Percentiles rank a stretch among this genome's conserved stretches.
These are phyloP conservation scores for Chalciporus chontae DNA, from an alignment of 768 basidiomycete genomes.

Conservation along the genomic window DNA sequence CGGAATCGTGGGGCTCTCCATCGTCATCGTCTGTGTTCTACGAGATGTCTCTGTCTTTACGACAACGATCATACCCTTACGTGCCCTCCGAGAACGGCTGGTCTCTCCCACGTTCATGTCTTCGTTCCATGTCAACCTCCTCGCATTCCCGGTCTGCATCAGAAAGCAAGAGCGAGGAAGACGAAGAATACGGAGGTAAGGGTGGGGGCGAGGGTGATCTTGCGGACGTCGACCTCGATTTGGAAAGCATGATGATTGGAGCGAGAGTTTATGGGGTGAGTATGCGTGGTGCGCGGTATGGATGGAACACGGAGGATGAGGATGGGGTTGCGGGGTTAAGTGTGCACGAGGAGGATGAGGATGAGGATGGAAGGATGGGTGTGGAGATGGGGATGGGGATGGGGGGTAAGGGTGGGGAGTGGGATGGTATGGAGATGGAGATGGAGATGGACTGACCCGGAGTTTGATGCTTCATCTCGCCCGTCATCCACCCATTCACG, in stretches of 20 bases:
- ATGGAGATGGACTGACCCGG: slow-evolving; percentile 28
- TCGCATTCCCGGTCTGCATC: slow-evolving; percentile 33
- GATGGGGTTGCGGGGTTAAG: slow-evolving; percentile 38
- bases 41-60: slow-evolving; percentile 3
- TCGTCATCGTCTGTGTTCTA: slow-evolving; percentile 28
- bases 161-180: slow-evolving; percentile 38
- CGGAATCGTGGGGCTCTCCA: slow-evolving; percentile 34
- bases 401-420: slow-evolving; percentile 24
- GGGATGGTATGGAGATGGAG: slow-evolving; percentile 55
- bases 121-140: slow-evolving; percentile 40
- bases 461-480: background rate
- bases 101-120: slow-evolving; percentile 54
- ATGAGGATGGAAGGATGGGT: slow-evolving; percentile 26
- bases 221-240: slow-evolving; percentile 20
- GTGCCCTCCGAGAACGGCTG: slow-evolving; percentile 36
- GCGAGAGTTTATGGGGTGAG: background rate
- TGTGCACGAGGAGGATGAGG: slow-evolving; percentile 47
- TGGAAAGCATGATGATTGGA: slow-evolving; percentile 2
- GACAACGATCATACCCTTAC: slow-evolving; percentile 16
- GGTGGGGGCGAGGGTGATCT: slow-evolving; percentile 18
- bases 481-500: background rate
- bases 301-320: slow-evolving; percentile 43
- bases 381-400: background rate
- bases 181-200: slow-evolving; percentile 2
- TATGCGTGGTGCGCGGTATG: slow-evolving; percentile 5